phyloP scores from a whole-genome alignment of 495 filamentous ascomycete genomes.

The Evernia prunastri region DNA sequence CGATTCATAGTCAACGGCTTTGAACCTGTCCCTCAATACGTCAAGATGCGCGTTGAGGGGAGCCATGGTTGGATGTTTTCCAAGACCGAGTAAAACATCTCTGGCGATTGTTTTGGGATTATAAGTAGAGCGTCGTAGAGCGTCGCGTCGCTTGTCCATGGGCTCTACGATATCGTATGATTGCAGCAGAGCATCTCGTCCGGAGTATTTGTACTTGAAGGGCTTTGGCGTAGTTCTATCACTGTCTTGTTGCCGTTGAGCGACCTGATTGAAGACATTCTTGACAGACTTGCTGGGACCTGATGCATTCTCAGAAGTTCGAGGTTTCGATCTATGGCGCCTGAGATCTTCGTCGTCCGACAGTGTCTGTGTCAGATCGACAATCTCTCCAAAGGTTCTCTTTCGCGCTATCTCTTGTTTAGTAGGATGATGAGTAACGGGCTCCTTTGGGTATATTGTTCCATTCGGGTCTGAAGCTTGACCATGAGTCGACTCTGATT shows the following conservation, averaged over 20 bases:
- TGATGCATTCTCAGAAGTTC: not conserved
- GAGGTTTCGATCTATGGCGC: slow-evolving; percentile 16
- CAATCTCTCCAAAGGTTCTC: slow-evolving; percentile 42
- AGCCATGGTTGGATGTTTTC: slow-evolving; percentile 51
- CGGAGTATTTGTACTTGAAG: slow-evolving; percentile 6
- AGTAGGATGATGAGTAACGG: slow-evolving; percentile 5
- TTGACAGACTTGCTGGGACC: not conserved
- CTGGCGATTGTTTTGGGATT: slow-evolving; percentile 57
- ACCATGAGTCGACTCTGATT: not conserved
- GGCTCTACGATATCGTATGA: slow-evolving; percentile 35
- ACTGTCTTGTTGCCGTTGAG: slow-evolving; percentile 6
- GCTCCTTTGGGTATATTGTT: not conserved
- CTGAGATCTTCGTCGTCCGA: slow-evolving; percentile 37
- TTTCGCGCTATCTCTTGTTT: slow-evolving; percentile 38
- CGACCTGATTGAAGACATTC: not conserved
- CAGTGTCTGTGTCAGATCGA: slow-evolving; percentile 38
- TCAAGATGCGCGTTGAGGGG: slow-evolving; percentile 55
- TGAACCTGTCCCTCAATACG: slow-evolving; percentile 38
- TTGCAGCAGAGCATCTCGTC: slow-evolving; percentile 5
- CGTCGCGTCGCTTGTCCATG: slow-evolving; percentile 39
- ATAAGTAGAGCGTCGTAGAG: slow-evolving; percentile 42
- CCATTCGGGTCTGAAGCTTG: not conserved
- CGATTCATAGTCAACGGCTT: slow-evolving; percentile 34
- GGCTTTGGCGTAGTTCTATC: not conserved
- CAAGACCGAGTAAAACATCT: slow-evolving; percentile 55